Evolutionary conservation across 495 filamentous ascomycete species (phyloP).

Genomic region (Penicillium subrubescens): DNA sequence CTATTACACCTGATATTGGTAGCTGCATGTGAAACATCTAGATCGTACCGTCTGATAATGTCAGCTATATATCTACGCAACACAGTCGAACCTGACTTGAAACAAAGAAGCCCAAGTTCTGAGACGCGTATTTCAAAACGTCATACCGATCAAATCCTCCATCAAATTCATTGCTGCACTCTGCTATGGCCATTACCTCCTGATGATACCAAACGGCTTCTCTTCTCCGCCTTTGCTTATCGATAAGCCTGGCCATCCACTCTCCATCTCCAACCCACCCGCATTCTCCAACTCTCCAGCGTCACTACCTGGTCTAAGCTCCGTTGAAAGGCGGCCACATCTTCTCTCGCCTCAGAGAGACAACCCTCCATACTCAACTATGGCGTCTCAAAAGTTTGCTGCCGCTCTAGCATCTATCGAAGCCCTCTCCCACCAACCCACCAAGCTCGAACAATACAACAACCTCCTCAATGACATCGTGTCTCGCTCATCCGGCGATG

Average conservation of each 20-base stretch:
- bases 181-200: background rate
- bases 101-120: background rate
- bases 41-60: background rate
- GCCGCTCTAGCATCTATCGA: constrained; percentile 58
- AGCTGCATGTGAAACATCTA: no score
- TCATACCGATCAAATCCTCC: background rate
- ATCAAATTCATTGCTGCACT: background rate
- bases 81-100: background rate
- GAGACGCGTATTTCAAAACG: background rate
- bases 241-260: constrained; percentile 29
- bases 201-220: background rate
- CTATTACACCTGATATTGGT: no score
- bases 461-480: constrained; percentile 66
- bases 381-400: constrained; percentile 62
- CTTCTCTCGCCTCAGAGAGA: background rate
- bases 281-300: constrained; percentile 7
- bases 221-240: constrained; percentile 26
- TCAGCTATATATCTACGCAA: background rate
- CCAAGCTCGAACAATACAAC: constrained; percentile 65
- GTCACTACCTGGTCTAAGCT: background rate
- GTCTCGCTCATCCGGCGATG: constrained; percentile 52
- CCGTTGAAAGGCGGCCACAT: background rate
- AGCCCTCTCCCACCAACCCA: constrained; percentile 49
- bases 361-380: constrained; percentile 21
- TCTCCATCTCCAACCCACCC: constrained; percentile 7